Percentiles rank a stretch among this genome's conserved stretches.
These are phyloP conservation scores for Hemerocallis citrina DNA, from an alignment of 106 monocot genomes.

Conservation along the genomic window DNA sequence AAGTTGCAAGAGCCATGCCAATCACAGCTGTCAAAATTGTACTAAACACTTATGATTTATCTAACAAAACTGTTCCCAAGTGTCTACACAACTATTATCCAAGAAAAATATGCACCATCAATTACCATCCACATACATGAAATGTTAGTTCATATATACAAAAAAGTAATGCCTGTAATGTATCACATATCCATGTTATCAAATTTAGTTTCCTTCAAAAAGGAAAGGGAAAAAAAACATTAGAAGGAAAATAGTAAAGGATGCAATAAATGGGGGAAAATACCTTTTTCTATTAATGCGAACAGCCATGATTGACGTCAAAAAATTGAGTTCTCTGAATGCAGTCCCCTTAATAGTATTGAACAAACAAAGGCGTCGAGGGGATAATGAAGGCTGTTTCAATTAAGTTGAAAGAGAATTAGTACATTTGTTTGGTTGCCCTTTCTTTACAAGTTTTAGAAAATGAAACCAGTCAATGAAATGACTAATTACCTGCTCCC, in stretches of 20 bases:
- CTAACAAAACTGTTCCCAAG: not conserved
- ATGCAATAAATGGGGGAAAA: not conserved
- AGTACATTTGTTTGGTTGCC: not conserved
- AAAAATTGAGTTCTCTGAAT: slow-evolving; percentile 73
- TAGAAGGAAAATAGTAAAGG: not conserved
- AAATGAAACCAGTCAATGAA: not conserved
- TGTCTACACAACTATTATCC: not conserved
- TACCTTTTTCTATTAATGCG: slow-evolving; percentile 87
- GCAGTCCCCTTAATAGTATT: slow-evolving; percentile 48
- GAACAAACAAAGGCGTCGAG: slow-evolving; percentile 77
- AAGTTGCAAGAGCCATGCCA: not conserved
- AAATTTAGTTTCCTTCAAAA: not conserved
- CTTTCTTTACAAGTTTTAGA: not conserved
- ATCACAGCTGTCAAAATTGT: not conserved
- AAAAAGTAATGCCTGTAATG: not conserved
- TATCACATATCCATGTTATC: not conserved
- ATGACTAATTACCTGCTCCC: slow-evolving; percentile 61
- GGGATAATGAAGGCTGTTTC: slow-evolving; percentile 77
- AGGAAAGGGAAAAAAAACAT: too few relatives aligned
- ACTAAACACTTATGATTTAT: not conserved
- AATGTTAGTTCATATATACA: not conserved
- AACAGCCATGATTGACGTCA: slow-evolving; percentile 82
- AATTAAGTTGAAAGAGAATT: not conserved
- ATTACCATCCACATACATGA: not conserved
- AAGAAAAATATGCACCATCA: not conserved